Evolutionary conservation across 2,329 filamentous ascomycete species (phyloP).

Genomic region (Ophiognomonia clavigignenti-juglandacearum): DNA sequence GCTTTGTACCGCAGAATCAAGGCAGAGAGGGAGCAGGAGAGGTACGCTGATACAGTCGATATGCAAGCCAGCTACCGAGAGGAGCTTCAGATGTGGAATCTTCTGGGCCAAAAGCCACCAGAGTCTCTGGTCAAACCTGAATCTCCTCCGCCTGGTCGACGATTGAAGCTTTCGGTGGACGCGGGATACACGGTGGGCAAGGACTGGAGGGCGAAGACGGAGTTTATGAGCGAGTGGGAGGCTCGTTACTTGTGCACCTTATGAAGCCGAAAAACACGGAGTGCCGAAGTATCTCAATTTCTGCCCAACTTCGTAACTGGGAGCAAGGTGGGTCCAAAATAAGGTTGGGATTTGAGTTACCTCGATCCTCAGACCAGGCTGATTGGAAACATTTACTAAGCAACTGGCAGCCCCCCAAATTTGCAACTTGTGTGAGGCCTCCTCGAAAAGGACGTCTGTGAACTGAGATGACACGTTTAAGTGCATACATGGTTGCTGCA

Average conservation of each 20-base stretch:
- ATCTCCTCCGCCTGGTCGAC: constrained; percentile 8
- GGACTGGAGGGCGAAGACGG: constrained; percentile 34
- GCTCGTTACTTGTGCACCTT: not conserved
- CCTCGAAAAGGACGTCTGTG: no score
- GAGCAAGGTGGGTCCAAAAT: no score
- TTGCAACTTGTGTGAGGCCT: no score
- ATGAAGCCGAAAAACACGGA: not conserved
- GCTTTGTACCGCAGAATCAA: constrained; percentile 34
- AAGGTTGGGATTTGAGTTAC: no score
- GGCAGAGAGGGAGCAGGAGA: constrained; percentile 37
- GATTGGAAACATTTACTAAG: no score
- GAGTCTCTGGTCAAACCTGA: constrained; percentile 21
- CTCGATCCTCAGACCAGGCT: no score
- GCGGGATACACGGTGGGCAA: constrained; percentile 30
- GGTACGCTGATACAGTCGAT: constrained; percentile 38
- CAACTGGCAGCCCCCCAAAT: no score
- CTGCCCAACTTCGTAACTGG: no score
- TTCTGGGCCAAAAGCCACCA: constrained; percentile 36
- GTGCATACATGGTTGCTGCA: no score
- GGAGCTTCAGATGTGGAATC: constrained; percentile 41
- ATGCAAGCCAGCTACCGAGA: constrained; percentile 33
- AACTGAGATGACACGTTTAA: no score
- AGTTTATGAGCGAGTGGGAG: constrained; percentile 41
- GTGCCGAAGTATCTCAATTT: no score
- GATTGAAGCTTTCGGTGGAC: constrained; percentile 26